A percentile compares a stretch with the other conserved stretches of the same genome.
Conservation (phyloP, 306 rosid species). For the Prunus mongolica region DNA sequence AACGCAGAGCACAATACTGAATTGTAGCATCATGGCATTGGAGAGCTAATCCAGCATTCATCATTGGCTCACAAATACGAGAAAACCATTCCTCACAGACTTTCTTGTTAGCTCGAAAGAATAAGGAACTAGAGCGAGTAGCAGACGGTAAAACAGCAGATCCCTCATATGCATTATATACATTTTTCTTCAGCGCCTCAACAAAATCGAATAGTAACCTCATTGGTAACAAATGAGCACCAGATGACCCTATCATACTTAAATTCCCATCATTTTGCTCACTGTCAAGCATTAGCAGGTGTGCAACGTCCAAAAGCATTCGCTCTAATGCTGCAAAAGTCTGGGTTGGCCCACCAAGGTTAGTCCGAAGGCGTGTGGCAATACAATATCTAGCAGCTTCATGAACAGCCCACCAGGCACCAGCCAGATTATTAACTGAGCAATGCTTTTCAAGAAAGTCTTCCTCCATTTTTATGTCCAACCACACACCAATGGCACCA, state of each 20-base stretch:
- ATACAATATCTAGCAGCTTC: conserved; percentile 95
- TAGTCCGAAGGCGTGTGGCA: conserved; percentile 79
- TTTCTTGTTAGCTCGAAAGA: conserved; percentile 93
- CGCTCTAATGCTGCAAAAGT: conserved; percentile 93
- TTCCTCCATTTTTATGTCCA: conserved; percentile 74
- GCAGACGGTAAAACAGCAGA: conserved; percentile 76
- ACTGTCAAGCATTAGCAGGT: conserved; percentile 76
- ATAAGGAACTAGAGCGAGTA: conserved; percentile 77
- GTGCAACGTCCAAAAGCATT: conserved; percentile 92
- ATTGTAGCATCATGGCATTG: conserved; percentile 83
- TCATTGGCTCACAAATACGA: conserved; percentile 98
- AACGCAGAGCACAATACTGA: conserved; percentile 77
- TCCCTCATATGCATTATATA: conserved; percentile 93
- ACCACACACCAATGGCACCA: conserved; percentile 52
- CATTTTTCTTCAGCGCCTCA: conserved; percentile 90
- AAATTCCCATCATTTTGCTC: conserved; percentile 88
- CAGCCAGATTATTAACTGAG: conserved; percentile 79
- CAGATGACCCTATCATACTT: conserved; percentile 89
- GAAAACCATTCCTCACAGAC: conserved; percentile 99
- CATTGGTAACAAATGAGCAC: conserved; percentile 95
- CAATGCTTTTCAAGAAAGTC: conserved; percentile 63
- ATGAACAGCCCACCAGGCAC: conserved; percentile 95
- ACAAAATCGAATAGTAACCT: conserved; percentile 82
- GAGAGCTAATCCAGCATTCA: conserved; percentile 93
- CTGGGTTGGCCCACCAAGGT: conserved; percentile 97